These are phyloP conservation scores for Geotrichum reessii DNA, from an alignment of 1,139 yeast species.

Conservation along the genomic window DNA sequence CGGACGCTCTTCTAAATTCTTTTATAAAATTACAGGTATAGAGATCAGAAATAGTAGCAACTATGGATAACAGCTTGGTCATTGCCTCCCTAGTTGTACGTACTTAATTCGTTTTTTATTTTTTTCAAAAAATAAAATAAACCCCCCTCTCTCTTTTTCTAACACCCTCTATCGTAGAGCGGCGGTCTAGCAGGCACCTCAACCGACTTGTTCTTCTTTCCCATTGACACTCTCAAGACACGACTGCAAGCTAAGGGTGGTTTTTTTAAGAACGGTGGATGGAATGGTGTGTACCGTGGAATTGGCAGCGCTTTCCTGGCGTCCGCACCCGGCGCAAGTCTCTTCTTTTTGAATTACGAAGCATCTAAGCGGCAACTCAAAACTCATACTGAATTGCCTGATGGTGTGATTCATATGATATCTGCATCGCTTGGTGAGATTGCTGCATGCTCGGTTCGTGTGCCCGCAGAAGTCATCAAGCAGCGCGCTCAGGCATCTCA, in stretches of 20 bases:
- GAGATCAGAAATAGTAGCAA: neutral
- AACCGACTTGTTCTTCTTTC: conserved; percentile 90
- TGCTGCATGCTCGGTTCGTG: conserved; percentile 88
- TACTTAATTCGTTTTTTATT: conserved; percentile 4
- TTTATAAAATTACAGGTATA: neutral
- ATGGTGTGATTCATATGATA: conserved; percentile 61
- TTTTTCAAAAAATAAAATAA: no score
- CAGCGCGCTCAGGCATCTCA: conserved; percentile 83
- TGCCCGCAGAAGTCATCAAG: conserved; percentile 94
- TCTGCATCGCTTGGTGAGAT: conserved; percentile 87
- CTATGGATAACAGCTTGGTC: conserved; percentile 27
- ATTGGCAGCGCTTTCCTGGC: conserved; percentile 91
- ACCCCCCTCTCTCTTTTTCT: neutral
- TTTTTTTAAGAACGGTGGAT: conserved; percentile 86
- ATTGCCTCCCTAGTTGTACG: conserved; percentile 34
- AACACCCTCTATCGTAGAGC: conserved; percentile 40
- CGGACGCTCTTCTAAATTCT: neutral
- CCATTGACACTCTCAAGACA: conserved; percentile 92
- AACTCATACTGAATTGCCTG: conserved; percentile 30
- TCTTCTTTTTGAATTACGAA: conserved; percentile 88
- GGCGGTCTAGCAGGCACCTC: conserved; percentile 97
- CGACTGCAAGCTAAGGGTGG: conserved; percentile 94
- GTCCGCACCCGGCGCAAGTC: conserved; percentile 86
- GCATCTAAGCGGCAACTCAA: conserved; percentile 53
- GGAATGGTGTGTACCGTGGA: conserved; percentile 84